Conservation (phyloP, 768 basidiomycete genomes). For the Agrocybe pediades region DNA sequence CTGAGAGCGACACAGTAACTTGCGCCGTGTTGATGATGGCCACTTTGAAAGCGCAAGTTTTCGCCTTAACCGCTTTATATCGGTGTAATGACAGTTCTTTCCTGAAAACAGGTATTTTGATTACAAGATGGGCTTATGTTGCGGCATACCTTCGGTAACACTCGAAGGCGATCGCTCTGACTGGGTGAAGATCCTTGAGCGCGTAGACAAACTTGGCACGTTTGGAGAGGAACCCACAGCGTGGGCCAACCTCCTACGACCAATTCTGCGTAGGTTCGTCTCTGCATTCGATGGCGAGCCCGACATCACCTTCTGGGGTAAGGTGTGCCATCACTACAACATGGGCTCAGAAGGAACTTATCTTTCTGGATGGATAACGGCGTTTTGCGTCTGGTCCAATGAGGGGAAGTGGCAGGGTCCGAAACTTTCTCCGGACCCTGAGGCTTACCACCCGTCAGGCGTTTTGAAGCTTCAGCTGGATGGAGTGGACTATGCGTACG, state of each 20-base stretch:
- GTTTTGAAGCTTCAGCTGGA: slow-evolving; percentile 5
- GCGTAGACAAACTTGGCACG: slow-evolving; percentile 17
- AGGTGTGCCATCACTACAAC: slow-evolving; percentile 9
- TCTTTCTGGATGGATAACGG: slow-evolving; percentile 21
- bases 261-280: slow-evolving; percentile 19
- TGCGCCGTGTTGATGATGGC: slow-evolving; percentile 20
- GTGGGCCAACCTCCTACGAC: slow-evolving; percentile 17
- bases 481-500: slow-evolving; percentile 4
- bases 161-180: slow-evolving; percentile 21
- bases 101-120: slow-evolving; percentile 17
- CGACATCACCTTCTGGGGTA: slow-evolving; percentile 14
- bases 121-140: slow-evolving; percentile 11
- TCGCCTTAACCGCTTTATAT: background rate
- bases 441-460: background rate
- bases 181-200: slow-evolving; percentile 21
- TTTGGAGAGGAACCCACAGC: slow-evolving; percentile 18
- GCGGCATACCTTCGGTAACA: slow-evolving; percentile 25
- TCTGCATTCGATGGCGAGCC: slow-evolving; percentile 18
- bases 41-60: slow-evolving; percentile 12
- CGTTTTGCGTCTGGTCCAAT: slow-evolving; percentile 20
- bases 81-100: background rate
- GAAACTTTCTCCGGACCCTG: background rate
- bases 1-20: slow-evolving; percentile 16
- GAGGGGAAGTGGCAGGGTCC: slow-evolving; percentile 19
- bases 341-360: slow-evolving; percentile 12